A percentile compares a stretch with the other conserved stretches of the same genome.
Evolutionary conservation across 2,329 filamentous ascomycete genomes (phyloP).

Genomic region (Immersiporthe knoxdaviesiana): DNA sequence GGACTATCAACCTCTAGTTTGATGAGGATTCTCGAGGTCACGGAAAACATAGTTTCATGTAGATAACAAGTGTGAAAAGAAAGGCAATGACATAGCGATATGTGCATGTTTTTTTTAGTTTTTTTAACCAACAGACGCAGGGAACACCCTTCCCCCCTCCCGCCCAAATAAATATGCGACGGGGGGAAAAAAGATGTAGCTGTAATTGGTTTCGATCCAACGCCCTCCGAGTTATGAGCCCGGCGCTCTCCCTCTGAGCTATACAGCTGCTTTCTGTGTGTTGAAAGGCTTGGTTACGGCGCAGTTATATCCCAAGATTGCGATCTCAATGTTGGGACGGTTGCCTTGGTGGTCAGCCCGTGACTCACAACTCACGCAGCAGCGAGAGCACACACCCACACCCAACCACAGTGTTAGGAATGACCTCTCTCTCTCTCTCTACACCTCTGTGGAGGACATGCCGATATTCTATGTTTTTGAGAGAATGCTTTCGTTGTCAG

Average conservation of each 20-base stretch:
- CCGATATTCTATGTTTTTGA: not conserved
- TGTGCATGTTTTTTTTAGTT: not conserved
- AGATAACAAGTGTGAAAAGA: not conserved
- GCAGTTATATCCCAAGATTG: not conserved
- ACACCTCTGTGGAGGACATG: not conserved
- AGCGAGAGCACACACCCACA: not conserved
- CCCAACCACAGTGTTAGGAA: not conserved
- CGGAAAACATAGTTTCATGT: constrained; percentile 6
- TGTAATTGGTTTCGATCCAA: constrained; percentile 28
- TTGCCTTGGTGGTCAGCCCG: not conserved
- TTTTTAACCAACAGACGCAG: too few relatives aligned
- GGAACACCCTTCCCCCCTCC: too few relatives aligned
- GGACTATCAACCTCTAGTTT: not conserved
- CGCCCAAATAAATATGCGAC: too few relatives aligned
- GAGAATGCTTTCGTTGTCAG: too few relatives aligned
- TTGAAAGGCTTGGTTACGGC: not conserved
- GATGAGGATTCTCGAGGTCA: not conserved
- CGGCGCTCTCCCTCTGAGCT: constrained; percentile 30
- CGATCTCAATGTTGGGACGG: not conserved
- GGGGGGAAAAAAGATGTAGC: constrained; percentile 19
- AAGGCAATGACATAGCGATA: constrained; percentile 7
- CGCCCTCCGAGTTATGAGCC: constrained; percentile 30
- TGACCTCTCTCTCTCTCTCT: not conserved
- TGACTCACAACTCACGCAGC: not conserved
- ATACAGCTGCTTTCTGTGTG: constrained; percentile 17